Base-by-base conservation (phyloP, 129 eudicot species). In the Lonicera japonica region DNA sequence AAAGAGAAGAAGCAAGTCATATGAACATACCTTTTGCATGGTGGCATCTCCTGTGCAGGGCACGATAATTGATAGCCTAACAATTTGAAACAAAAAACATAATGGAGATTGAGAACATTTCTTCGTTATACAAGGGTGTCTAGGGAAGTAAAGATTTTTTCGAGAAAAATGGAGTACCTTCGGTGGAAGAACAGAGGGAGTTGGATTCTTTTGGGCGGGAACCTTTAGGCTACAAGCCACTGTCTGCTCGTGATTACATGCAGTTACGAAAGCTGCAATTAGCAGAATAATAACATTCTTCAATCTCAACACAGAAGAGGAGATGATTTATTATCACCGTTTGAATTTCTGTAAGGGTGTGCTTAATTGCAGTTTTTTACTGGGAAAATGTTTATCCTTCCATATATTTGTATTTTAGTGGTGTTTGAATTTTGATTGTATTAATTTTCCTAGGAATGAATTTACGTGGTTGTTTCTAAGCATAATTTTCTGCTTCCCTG, bases 201-300 rank as follows among this genome's bases (percentile, higher is more conserved):
- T 21, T 53, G 22, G 38, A 38, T 46, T 72, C 56, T 71, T 81
- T 67, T 76, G 85, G 62, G 63, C 65, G 29, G 60, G 58, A 43
- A 73, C 56, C 70, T 77, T 77, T 64, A 84, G 73, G 86, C 76
- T 77, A 78, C 83, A 80, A 67, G 80, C 75, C 38, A 84, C 24
- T 75, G 67, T 85, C 98, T 91, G 86, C 66, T 23, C 47, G 71
- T 53, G 21, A 50, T 75, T 55, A 71, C 75, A 47, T 23, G 11
- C 48, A 38, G n/a, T 62, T 21, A 64, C 50, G 5, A 43, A 36
- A 48, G 60, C 43, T 51, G 16, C 13, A 58, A 38, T 56, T 62
- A 56, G 11, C 8, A n/a, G n/a, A n/a, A n/a, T n/a, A n/a, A n/a
- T n/a, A n/a, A n/a, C n/a, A n/a, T n/a, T n/a, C n/a, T n/a, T n/a